Evolutionary conservation across 2,329 filamentous ascomycete genomes (phyloP).

Genomic region (Ophiocordyceps unilateralis): DNA sequence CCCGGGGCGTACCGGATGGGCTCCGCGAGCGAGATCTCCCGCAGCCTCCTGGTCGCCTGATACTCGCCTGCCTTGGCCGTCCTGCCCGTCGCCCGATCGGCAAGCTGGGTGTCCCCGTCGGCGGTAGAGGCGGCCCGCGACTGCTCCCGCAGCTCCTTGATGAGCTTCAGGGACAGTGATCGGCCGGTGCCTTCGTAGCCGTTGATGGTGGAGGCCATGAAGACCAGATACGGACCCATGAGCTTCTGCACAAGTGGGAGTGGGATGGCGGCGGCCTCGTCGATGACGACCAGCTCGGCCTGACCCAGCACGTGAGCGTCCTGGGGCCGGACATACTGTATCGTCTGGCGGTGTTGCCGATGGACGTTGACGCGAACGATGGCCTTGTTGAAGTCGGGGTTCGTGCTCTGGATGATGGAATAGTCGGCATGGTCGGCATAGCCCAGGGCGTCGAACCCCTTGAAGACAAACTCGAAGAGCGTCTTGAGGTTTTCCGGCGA

Average conservation of each 20-base stretch:
- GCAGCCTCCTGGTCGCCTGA: conserved; percentile 57
- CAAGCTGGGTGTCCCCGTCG: conserved; percentile 44
- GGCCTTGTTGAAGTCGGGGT: conserved; percentile 97
- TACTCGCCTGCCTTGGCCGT: conserved; percentile 45
- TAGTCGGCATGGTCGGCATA: conserved; percentile 96
- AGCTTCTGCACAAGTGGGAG: conserved; percentile 82
- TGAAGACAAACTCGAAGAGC: conserved; percentile 95
- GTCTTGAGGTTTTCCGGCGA: conserved; percentile 98
- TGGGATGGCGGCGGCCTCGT: conserved; percentile 93
- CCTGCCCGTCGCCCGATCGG: conserved; percentile 67
- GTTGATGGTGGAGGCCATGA: conserved; percentile 99
- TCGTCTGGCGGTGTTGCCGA: conserved; percentile 86
- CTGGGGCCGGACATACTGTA: conserved; percentile 95
- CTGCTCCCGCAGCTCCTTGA: conserved; percentile 91
- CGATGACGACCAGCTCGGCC: conserved; percentile 87
- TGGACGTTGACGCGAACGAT: conserved; percentile 95
- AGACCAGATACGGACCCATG: conserved; percentile 92
- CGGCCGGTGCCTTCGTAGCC: conserved; percentile 95
- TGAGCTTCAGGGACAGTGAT: conserved; percentile 87
- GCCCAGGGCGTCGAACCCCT: conserved; percentile 85
- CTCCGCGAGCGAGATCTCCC: conserved; percentile 83
- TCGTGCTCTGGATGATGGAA: conserved; percentile 93
- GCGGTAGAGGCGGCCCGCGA: conserved; percentile 47
- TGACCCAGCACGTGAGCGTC: conserved; percentile 91
- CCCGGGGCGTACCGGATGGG: conserved; percentile 89